Percentiles rank a stretch among this genome's conserved stretches.
Conservation (phyloP, 2,329 filamentous ascomycete species). For the Ceratocystis destructans region DNA sequence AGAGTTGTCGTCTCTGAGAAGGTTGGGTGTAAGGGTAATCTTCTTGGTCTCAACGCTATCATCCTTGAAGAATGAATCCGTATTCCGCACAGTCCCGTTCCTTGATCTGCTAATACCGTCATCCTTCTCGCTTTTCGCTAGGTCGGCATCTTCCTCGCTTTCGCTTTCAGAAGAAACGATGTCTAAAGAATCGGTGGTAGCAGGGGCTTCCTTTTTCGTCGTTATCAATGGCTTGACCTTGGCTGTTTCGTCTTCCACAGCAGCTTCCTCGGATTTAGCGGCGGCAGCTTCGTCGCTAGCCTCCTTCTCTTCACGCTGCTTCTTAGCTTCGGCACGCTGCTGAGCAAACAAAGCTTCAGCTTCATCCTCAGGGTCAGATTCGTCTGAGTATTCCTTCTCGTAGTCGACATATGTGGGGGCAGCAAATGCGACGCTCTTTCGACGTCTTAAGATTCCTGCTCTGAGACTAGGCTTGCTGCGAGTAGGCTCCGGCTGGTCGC, state of each 20-base stretch:
- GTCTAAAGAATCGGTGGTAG: not conserved
- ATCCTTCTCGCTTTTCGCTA: conserved; percentile 18
- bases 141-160: conserved; percentile 4
- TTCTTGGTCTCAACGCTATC: conserved; percentile 92
- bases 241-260: conserved; percentile 37
- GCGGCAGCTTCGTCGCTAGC: conserved; percentile 18
- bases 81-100: conserved; percentile 78
- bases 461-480: conserved; percentile 38
- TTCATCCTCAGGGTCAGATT: conserved; percentile 53
- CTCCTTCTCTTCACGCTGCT: conserved; percentile 22
- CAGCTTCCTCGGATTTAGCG: conserved; percentile 20
- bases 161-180: not conserved
- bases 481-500: conserved; percentile 55
- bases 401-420: conserved; percentile 79
- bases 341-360: conserved; percentile 26
- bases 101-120: conserved; percentile 50
- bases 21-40: conserved; percentile 86
- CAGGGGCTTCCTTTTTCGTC: conserved; percentile 28
- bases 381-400: conserved; percentile 67
- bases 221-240: conserved; percentile 39
- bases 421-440: conserved; percentile 77
- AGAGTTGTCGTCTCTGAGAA: conserved; percentile 67
- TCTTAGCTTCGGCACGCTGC: conserved; percentile 25
- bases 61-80: conserved; percentile 95
- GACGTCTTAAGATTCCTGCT: conserved; percentile 68